Percentiles rank a stretch among this genome's conserved stretches.
These are phyloP conservation scores for Rhynchospora breviuscula DNA, from an alignment of 176 grass and related monocot genomes.

Conservation along the genomic window DNA sequence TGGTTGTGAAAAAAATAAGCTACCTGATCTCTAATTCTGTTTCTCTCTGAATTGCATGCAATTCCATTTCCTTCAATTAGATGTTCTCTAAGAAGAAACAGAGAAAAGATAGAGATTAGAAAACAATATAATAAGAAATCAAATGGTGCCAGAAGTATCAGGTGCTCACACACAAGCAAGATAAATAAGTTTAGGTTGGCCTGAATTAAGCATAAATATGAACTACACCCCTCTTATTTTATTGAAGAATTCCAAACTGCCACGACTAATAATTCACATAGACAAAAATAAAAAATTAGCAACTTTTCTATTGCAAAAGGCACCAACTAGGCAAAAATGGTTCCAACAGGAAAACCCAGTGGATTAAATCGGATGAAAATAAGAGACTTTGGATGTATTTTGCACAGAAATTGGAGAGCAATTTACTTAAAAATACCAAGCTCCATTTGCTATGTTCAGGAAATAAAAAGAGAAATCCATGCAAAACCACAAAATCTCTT, in stretches of 20 bases:
- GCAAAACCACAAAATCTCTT: background rate
- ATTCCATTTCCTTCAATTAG: too few species aligned
- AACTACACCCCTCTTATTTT: too few species aligned
- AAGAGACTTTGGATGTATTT: background rate
- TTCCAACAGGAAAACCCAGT: background rate
- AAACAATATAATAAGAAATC: too few species aligned
- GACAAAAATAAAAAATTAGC: background rate
- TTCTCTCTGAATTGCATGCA: too few species aligned
- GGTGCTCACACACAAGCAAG: too few species aligned
- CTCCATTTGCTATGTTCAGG: background rate
- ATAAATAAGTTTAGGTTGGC: too few species aligned
- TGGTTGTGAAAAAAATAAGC: background rate
- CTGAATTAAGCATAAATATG: too few species aligned
- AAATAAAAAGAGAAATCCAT: background rate
- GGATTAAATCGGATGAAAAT: slow-evolving; percentile 1
- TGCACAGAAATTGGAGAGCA: background rate
- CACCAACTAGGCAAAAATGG: background rate
- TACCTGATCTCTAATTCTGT: too few species aligned
- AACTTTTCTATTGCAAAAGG: background rate
- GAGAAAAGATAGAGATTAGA: too few species aligned
- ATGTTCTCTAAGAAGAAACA: too few species aligned
- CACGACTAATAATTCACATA: background rate
- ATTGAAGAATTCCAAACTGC: too few species aligned
- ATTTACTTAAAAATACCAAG: background rate
- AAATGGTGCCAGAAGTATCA: too few species aligned